Conservation (phyloP, 805 yeast genomes). For the Cyberlindnera bimundalis region DNA sequence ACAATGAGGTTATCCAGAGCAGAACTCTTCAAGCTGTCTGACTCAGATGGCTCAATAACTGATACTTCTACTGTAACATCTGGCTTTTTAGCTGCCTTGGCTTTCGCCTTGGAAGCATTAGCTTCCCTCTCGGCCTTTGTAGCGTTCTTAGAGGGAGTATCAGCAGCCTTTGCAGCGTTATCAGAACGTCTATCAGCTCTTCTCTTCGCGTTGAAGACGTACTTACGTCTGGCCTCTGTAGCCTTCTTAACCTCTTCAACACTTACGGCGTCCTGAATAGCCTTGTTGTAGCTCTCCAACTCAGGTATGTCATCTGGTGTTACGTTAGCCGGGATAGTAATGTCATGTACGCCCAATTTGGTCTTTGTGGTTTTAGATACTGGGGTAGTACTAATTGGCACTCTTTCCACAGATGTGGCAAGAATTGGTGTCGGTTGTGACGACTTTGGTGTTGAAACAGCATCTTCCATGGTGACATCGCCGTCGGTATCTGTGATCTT, state of each 20-base stretch:
- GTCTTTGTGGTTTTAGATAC: no score
- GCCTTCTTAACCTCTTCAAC: constrained; percentile 3
- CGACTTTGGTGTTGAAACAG: background rate
- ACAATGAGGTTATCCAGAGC: constrained; percentile 4
- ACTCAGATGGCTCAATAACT: background rate
- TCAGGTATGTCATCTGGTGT: constrained; percentile 11
- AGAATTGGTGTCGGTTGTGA: background rate
- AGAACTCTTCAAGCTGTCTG: background rate
- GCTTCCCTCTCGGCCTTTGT: constrained; percentile 6
- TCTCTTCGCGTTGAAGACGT: constrained; percentile 10
- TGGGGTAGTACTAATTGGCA: no score
- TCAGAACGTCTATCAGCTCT: constrained; percentile 9
- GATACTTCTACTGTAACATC: background rate
- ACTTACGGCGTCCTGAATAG: background rate
- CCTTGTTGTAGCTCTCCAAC: constrained; percentile 3
- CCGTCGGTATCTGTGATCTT: background rate
- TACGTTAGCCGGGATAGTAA: constrained; percentile 4
- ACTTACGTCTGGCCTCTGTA: constrained; percentile 10
- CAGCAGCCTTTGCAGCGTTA: constrained; percentile 7
- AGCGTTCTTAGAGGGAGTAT: constrained; percentile 9
- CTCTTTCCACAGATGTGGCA: background rate
- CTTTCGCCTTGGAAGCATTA: background rate
- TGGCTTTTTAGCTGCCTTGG: background rate
- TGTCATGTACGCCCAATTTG: background rate
- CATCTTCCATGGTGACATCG: constrained; percentile 7